Conservation (phyloP, 768 basidiomycete genomes). For the Amyloporia xantha region DNA sequence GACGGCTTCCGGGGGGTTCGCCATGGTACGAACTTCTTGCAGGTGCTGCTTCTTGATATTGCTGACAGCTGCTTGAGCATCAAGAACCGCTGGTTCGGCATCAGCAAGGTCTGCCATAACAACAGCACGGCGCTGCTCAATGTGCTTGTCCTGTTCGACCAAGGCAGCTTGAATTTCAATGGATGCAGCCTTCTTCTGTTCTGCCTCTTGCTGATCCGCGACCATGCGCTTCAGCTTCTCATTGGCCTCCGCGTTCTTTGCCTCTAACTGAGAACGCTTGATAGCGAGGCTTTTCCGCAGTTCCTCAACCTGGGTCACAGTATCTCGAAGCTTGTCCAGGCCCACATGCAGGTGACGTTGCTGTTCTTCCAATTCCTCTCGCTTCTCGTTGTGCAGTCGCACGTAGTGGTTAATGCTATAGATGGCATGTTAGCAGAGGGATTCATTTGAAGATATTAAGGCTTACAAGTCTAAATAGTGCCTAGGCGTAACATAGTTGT, state of each 20-base stretch:
- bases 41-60: constrained; percentile 94
- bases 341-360: constrained; percentile 98
- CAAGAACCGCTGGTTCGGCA: constrained; percentile 93
- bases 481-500: constrained; percentile 94
- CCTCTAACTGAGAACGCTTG: constrained; percentile 87
- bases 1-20: constrained; percentile 95
- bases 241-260: constrained; percentile 93
- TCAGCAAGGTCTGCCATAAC: constrained; percentile 96
- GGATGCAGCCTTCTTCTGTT: constrained; percentile 95
- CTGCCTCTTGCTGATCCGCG: constrained; percentile 96
- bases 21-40: constrained; percentile 96
- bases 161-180: constrained; percentile 93
- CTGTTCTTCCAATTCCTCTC: constrained; percentile 96
- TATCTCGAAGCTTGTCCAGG: constrained; percentile 91
- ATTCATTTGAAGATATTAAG: no score
- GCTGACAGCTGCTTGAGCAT: constrained; percentile 93
- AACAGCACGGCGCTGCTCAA: constrained; percentile 79
- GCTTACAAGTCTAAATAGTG: constrained; percentile 99
- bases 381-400: constrained; percentile 89
- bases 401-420: constrained; percentile 95
- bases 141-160: constrained; percentile 84
- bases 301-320: constrained; percentile 95
- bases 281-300: constrained; percentile 90
- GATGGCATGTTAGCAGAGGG: constrained; percentile 2
- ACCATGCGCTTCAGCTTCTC: constrained; percentile 98